Base-by-base conservation (phyloP, 2,329 filamentous ascomycete genomes). In the Ophiostoma pallidulum region DNA sequence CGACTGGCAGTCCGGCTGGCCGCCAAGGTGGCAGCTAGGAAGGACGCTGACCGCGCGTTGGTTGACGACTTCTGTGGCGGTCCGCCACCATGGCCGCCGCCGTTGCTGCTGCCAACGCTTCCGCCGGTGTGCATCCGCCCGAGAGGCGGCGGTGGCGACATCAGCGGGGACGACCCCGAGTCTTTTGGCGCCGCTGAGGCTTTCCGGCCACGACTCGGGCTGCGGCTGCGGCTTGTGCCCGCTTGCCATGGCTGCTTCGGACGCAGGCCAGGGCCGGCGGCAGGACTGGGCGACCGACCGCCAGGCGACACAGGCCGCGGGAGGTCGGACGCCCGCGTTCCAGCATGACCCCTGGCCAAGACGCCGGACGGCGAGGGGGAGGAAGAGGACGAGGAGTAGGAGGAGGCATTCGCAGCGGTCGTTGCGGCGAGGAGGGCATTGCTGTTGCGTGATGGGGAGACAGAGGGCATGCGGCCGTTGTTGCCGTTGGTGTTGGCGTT, bases 21-120 rank as follows among this genome's bases (percentile, higher is more conserved):
- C 3, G 78, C 79, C 22, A 80, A 63, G 26, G 71, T 77, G 12
- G 78, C 78, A 12, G 79, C 79, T 52, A 82, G 75, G 51, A 76
- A 74, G 5, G 77, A 82, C 6, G 79, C 71, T 4, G 59, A 56
- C 50, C 72, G 42, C 18, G 29, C 73, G 10, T 41, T 39, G 9
- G 14, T 16, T 8, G 19, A 31, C 19, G n/a, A 32, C 5, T 22
- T 5, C 22, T 32, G 14, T 8, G 22, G 5, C 7, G 16, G 16
- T 7, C 20, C 24, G n/a, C 13, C 29, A 9, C 8, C 35, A 31
- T 9, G 28, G 32, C 31, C 37, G 2, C 19, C 18, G 10, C 9
- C 20, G 13, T 16, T 35, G n/a, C 9, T 18, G 14, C 4, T 19
- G 19, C 8, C 24, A 8, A n/a, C n/a, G n/a, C n/a, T n/a, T n/a